Evolutionary conservation across 352 stramenopile species (phyloP).

Genomic region (Aphanomyces euteiches): DNA sequence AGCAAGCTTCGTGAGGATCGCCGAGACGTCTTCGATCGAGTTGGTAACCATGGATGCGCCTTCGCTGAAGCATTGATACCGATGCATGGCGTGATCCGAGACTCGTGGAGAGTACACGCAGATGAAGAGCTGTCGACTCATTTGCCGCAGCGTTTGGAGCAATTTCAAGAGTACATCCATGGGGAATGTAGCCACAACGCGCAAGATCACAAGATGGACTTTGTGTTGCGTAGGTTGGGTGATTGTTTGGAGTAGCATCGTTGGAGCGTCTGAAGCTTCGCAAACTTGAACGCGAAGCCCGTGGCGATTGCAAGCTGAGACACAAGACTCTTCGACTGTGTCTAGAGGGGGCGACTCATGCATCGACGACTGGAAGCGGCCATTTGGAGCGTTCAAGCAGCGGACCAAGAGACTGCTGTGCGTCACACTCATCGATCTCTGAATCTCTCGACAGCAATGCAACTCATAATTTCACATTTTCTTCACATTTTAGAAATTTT

Average conservation of each 20-base stretch:
- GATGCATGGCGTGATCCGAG: slow-evolving; percentile 57
- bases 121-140: slow-evolving; percentile 81
- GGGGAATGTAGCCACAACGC: slow-evolving; percentile 35
- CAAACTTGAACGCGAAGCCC: slow-evolving; percentile 28
- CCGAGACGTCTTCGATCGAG: slow-evolving; percentile 51
- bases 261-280: neutral
- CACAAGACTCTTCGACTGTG: slow-evolving; percentile 26
- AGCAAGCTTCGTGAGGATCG: slow-evolving; percentile 21
- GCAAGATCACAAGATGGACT: slow-evolving; percentile 24
- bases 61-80: slow-evolving; percentile 74
- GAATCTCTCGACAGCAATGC: too few species aligned
- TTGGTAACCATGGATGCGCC: slow-evolving; percentile 80
- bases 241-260: slow-evolving; percentile 19
- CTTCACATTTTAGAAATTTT: neutral
- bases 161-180: slow-evolving; percentile 55
- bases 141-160: slow-evolving; percentile 64
- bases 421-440: neutral
- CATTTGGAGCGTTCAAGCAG: slow-evolving; percentile 15
- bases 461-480: neutral
- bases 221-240: slow-evolving; percentile 11
- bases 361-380: neutral
- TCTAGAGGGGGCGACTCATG: slow-evolving; percentile 20
- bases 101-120: slow-evolving; percentile 79
- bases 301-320: slow-evolving; percentile 27
- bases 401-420: slow-evolving; percentile 28